Percentiles rank a stretch among this genome's conserved stretches.
Evolutionary conservation across 495 filamentous ascomycete species (phyloP).

Genomic region (Hypoxylon fuscum): DNA sequence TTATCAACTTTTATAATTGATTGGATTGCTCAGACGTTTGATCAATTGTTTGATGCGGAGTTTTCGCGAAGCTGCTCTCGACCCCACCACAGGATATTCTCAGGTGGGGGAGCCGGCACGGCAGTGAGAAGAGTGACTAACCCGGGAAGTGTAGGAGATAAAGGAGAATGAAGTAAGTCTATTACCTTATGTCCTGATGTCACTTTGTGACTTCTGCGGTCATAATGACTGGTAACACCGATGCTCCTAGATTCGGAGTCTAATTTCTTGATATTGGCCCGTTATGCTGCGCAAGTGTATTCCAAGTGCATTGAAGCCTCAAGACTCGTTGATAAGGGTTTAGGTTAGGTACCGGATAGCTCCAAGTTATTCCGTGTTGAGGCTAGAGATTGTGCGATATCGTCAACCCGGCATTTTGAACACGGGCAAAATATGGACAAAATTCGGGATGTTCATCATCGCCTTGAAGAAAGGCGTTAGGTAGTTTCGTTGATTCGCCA

Average conservation of each 20-base stretch:
- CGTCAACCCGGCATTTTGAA: slow-evolving; percentile 34
- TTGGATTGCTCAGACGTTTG: slow-evolving; percentile 17
- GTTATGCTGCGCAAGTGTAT: slow-evolving; percentile 11
- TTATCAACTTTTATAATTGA: slow-evolving; percentile 36
- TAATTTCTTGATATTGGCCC: slow-evolving; percentile 4
- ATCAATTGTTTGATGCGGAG: slow-evolving; percentile 38
- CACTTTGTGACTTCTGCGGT: slow-evolving; percentile 12
- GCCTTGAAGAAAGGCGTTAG: slow-evolving; percentile 22
- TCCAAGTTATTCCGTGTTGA: slow-evolving; percentile 16
- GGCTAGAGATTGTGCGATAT: slow-evolving; percentile 28
- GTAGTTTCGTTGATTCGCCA: too few species aligned
- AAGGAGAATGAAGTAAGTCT: slow-evolving; percentile 6
- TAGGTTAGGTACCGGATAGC: slow-evolving; percentile 4
- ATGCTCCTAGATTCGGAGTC: slow-evolving; percentile 12
- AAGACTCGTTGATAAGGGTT: slow-evolving; percentile 11
- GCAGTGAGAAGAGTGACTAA: slow-evolving; percentile 31
- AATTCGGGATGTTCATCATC: slow-evolving; percentile 40
- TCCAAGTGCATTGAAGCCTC: slow-evolving; percentile 5
- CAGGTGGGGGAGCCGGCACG: slow-evolving; percentile 45
- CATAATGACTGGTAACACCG: slow-evolving; percentile 15
- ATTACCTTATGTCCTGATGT: slow-evolving; percentile 28
- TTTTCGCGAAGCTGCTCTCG: slow-evolving; percentile 25
- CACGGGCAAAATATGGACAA: slow-evolving; percentile 34
- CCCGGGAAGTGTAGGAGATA: background rate
- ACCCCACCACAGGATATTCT: slow-evolving; percentile 43